Evolutionary conservation across 2,329 filamentous ascomycete genomes (phyloP).

Genomic region (Biscogniauxia sp.): DNA sequence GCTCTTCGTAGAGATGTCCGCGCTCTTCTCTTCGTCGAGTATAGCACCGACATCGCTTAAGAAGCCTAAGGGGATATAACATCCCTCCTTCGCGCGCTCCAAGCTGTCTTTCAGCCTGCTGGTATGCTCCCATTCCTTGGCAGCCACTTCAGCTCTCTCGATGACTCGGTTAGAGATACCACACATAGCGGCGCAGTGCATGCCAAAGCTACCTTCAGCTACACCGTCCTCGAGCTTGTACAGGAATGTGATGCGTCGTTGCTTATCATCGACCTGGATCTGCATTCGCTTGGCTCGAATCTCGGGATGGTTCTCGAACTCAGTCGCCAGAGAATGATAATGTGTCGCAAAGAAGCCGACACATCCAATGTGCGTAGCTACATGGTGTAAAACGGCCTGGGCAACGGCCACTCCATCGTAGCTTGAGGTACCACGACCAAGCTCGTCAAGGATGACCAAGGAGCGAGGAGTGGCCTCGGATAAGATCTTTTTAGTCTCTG

Average conservation of each 20-base stretch:
- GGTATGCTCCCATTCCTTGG: constrained; percentile 92
- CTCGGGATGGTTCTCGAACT: constrained; percentile 88
- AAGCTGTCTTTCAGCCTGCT: constrained; percentile 84
- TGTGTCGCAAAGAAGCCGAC: constrained; percentile 97
- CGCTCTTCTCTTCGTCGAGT: constrained; percentile 54
- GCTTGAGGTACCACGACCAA: constrained; percentile 89
- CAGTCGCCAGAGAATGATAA: constrained; percentile 89
- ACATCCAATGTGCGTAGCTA: constrained; percentile 89
- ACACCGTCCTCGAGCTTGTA: constrained; percentile 93
- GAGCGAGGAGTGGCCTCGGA: constrained; percentile 91
- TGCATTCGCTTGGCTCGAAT: constrained; percentile 86
- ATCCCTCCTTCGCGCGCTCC: constrained; percentile 74
- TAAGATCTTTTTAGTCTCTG: constrained; percentile 97
- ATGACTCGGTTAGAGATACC: constrained; percentile 84
- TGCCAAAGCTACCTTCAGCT: constrained; percentile 94
- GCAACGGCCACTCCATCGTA: constrained; percentile 97
- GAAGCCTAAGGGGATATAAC: constrained; percentile 79
- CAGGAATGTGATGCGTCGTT: constrained; percentile 88
- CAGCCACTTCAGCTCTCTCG: constrained; percentile 81
- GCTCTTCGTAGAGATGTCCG: constrained; percentile 48
- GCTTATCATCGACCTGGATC: constrained; percentile 83
- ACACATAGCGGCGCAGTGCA: constrained; percentile 99
- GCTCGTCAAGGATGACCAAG: constrained; percentile 93
- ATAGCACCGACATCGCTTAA: constrained; percentile 84
- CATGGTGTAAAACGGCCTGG: constrained; percentile 93